Evolutionary conservation across 257 asterid genomes (phyloP), one percentile per base, ranked within the genome.

Genomic region (Vinca minor): DNA sequence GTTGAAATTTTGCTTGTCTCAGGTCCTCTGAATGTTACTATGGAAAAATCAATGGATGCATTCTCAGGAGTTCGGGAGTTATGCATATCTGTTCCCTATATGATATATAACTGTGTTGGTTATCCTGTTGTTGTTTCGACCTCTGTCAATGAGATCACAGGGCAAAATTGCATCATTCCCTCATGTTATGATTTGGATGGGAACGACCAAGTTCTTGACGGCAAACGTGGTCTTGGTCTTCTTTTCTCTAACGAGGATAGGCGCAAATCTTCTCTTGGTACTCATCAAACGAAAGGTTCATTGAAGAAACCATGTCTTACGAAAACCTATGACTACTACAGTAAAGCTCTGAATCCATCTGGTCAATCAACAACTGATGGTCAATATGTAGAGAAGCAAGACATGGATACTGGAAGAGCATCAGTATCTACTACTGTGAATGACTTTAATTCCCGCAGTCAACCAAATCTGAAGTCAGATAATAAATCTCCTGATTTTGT

Each of bases 41-140:
- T 85, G 81, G 98, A 92, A 79, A 92, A 89, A 73, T 86, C 81
- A 66, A 87, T 92, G 96, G 95, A 89, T 80, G 92, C 95, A 14
- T 84, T 85, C 72, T 87, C 96, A 66, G 98, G 98, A 74, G 89
- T 95, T 67, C 96, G 98, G 77, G 98, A 87, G 84, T 71, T 92
- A 69, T 73, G 82, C 67, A 68, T 92, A 67, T 89, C 84, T 66
- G 89, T 85, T 69, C 95, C 98, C 9, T 87, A 84, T 73, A 79
- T 92, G 81, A 76, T 92, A 81, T 92, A 83, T 71, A 92, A 87
- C 73, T 87, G 96, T 78, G 81, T 95, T 74, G 96, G 98, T 71
- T 83, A 87, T 67, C 83, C 98, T 68, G 86, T 92, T 23, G 75
- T 82, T 66, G 82, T 92, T 63, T 83, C 95, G 31, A 76, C 80